A percentile compares a stretch with the other conserved stretches of the same genome.
phyloP scores from a whole-genome alignment of 202 grass and related monocot genomes.

The Zizania palustris region DNA sequence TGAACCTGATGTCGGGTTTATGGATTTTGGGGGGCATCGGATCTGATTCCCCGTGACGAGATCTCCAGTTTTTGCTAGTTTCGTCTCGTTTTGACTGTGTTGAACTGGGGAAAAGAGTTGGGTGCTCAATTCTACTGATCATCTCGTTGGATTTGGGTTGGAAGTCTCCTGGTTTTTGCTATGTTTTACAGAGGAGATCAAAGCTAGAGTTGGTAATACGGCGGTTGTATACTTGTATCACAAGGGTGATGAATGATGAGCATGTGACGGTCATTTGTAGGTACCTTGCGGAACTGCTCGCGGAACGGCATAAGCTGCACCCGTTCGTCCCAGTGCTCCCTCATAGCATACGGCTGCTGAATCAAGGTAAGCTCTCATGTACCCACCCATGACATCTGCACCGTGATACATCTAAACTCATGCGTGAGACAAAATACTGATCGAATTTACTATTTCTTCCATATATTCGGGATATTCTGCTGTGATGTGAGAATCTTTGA shows the following conservation, averaged over 20 bases:
- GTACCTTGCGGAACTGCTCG: constrained; percentile 90
- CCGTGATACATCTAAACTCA: constrained; percentile 10
- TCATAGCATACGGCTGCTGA: constrained; percentile 78
- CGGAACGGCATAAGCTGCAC: constrained; percentile 89
- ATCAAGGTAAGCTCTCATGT: constrained; percentile 72
- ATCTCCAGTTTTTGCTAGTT: constrained; percentile 35
- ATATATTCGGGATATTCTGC: constrained; percentile 40
- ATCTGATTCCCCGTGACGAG: constrained; percentile 47
- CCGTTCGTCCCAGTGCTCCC: constrained; percentile 88
- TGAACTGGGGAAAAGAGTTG: background rate
- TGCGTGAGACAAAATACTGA: background rate
- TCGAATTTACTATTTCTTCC: constrained; percentile 19
- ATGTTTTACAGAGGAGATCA: background rate
- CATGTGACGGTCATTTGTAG: constrained; percentile 41
- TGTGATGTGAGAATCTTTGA: constrained; percentile 36
- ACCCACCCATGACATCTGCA: constrained; percentile 12
- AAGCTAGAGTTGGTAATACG: background rate
- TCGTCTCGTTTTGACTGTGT: constrained; percentile 3
- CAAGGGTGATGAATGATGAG: constrained; percentile 16
- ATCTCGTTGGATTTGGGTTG: background rate
- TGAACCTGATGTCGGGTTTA: constrained; percentile 45
- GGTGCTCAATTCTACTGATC: background rate
- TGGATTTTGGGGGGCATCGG: constrained; percentile 26
- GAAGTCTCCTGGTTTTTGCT: constrained; percentile 1
- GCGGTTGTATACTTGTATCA: constrained; percentile 11